Evolutionary conservation across 148 eudicot genomes (phyloP).

Genomic region (Spergularia bocconei): DNA sequence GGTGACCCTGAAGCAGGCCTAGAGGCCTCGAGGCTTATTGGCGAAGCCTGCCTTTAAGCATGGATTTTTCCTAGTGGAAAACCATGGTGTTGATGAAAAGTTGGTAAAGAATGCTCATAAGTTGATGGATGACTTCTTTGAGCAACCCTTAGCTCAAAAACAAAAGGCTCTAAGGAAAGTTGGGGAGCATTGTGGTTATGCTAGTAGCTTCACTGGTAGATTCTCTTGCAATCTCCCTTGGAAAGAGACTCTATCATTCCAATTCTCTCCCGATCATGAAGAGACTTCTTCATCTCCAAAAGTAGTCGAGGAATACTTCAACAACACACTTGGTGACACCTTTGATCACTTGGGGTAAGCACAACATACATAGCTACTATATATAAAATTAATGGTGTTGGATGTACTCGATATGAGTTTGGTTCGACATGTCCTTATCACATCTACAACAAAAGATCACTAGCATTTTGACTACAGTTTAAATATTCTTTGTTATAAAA

Average conservation of each 20-base stretch:
- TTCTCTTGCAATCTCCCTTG: slow-evolving; percentile 69
- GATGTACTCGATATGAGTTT: no score
- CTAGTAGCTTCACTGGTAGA: slow-evolving; percentile 67
- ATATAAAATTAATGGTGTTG: no score
- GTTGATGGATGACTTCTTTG: slow-evolving; percentile 60
- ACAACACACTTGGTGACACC: slow-evolving; percentile 44
- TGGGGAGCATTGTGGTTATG: slow-evolving; percentile 80
- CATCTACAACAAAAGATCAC: no score
- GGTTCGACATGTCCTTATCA: no score
- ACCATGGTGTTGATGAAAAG: slow-evolving; percentile 48
- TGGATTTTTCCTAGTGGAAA: slow-evolving; percentile 66
- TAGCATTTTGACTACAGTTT: no score
- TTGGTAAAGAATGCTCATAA: slow-evolving; percentile 52
- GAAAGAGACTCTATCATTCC: slow-evolving; percentile 77
- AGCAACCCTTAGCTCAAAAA: slow-evolving; percentile 47
- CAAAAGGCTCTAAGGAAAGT: slow-evolving; percentile 57
- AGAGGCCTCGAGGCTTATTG: slow-evolving; percentile 37
- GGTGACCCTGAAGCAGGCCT: slow-evolving; percentile 31
- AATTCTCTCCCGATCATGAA: slow-evolving; percentile 33
- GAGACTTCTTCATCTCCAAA: slow-evolving; percentile 23
- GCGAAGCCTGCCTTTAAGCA: slow-evolving; percentile 55
- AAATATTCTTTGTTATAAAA: no score
- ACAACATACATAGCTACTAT: neutral
- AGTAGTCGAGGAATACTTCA: slow-evolving; percentile 53
- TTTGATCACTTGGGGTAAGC: slow-evolving; percentile 57